These are phyloP conservation scores for Citrus australasica DNA, from an alignment of 345 rosid species.

Conservation along the genomic window DNA sequence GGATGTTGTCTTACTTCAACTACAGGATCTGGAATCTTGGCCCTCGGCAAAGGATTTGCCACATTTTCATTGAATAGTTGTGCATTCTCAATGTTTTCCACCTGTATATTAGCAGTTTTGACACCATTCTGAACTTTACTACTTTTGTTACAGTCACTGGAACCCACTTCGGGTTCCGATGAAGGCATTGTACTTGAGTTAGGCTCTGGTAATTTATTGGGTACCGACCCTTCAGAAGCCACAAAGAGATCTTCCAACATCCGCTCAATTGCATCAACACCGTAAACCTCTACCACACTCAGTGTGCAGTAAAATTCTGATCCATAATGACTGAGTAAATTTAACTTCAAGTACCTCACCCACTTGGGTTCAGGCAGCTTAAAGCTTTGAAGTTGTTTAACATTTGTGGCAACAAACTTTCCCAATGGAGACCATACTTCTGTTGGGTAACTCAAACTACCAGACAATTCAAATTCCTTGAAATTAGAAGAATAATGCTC, in stretches of 20 bases:
- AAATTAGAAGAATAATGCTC: constrained; percentile 87
- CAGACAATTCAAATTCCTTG: constrained; percentile 73
- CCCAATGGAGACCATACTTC: constrained; percentile 62
- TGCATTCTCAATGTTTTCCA: constrained; percentile 30
- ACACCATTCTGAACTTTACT: constrained; percentile 26
- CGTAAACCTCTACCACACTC: constrained; percentile 78
- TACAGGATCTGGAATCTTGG: constrained; percentile 47
- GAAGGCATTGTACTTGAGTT: constrained; percentile 27
- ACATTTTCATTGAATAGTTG: constrained; percentile 31
- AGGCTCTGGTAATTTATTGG: constrained; percentile 33
- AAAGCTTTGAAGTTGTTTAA: constrained; percentile 73
- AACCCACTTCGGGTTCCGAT: constrained; percentile 26
- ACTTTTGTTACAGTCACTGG: constrained; percentile 26
- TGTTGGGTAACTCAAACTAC: constrained; percentile 78
- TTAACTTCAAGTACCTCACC: constrained; percentile 81
- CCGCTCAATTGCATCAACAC: constrained; percentile 84
- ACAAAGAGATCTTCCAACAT: constrained; percentile 94
- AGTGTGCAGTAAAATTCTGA: constrained; percentile 91
- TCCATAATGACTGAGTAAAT: constrained; percentile 79
- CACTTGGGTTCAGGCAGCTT: constrained; percentile 82
- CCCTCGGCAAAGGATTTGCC: constrained; percentile 20
- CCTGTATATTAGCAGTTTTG: constrained; percentile 14
- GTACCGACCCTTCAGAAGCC: constrained; percentile 36
- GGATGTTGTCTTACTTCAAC: constrained; percentile 63
- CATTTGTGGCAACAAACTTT: constrained; percentile 63